Conservation (phyloP, 164 flowering plant genomes). For the Taxillus chinensis region DNA sequence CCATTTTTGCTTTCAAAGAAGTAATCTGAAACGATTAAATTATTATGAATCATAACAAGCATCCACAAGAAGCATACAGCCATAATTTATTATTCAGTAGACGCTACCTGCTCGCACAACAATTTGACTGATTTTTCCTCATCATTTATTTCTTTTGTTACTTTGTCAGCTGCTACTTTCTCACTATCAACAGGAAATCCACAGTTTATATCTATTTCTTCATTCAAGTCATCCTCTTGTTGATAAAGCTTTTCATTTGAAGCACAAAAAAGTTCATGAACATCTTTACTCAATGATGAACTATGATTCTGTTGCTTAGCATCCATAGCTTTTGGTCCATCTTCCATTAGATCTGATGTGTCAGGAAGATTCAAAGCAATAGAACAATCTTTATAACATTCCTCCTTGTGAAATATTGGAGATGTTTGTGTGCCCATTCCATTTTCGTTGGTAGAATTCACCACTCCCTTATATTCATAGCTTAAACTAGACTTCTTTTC, state of each 20-base stretch:
- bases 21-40: conserved; percentile 41
- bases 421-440: conserved; percentile 9
- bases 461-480: conserved; percentile 13
- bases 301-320: conserved; percentile 10
- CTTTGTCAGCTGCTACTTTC: conserved; percentile 10
- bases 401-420: conserved; percentile 13
- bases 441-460: conserved; percentile 11
- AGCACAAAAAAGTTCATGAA: conserved; percentile 9
- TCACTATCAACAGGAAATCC: conserved; percentile 9
- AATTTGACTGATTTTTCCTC: conserved; percentile 30
- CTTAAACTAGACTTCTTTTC: conserved; percentile 8
- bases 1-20: conserved; percentile 46
- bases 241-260: conserved; percentile 10
- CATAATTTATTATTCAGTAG: background rate
- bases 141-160: conserved; percentile 13
- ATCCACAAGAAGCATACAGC: background rate
- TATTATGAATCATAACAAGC: background rate
- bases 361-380: conserved; percentile 17
- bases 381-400: conserved; percentile 15
- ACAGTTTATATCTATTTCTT: conserved; percentile 5
- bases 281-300: conserved; percentile 16
- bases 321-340: conserved; percentile 5
- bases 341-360: conserved; percentile 22
- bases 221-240: conserved; percentile 14
- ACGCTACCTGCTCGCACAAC: conserved; percentile 55